Conservation (phyloP, 1,284 basidiomycete species). For the Cerioporus squamosus region DNA sequence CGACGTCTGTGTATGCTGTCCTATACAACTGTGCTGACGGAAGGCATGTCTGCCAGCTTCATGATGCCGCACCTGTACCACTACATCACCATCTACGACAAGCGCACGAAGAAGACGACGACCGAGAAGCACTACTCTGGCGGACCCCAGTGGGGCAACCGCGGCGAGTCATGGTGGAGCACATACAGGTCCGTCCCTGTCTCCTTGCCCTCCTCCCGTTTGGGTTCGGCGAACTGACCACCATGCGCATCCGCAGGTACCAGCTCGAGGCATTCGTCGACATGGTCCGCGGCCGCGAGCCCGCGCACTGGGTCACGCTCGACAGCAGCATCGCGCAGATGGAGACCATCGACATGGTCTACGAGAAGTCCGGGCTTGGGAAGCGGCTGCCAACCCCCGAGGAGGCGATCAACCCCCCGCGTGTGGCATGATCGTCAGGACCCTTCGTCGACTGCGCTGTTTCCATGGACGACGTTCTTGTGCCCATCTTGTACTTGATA, state of each 20-base stretch:
- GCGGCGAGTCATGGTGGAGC: constrained; percentile 57
- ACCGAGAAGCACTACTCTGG: constrained; percentile 25
- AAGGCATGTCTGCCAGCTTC: constrained; percentile 3
- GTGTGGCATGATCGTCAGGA: neutral
- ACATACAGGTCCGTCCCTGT: constrained; percentile 38
- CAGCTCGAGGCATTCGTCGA: constrained; percentile 65
- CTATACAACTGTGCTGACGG: neutral
- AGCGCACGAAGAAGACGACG: constrained; percentile 22
- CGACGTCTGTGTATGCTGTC: no score
- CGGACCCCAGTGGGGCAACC: constrained; percentile 42
- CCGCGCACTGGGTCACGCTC: constrained; percentile 53
- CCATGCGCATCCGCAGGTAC: constrained; percentile 40
- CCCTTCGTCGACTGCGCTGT: no score
- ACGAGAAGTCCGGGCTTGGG: constrained; percentile 34
- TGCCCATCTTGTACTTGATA: no score
- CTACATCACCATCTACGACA: constrained; percentile 28
- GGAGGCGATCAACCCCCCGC: neutral
- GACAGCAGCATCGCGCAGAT: constrained; percentile 58
- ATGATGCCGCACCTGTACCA: constrained; percentile 27
- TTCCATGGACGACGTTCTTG: no score
- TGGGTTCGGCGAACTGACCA: neutral
- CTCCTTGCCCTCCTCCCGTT: neutral
- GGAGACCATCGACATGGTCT: constrained; percentile 58
- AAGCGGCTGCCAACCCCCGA: constrained; percentile 15
- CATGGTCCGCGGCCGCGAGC: constrained; percentile 51